Conservation (phyloP, 176 grass and related monocot genomes). For the Puccinellia tenuiflora region DNA sequence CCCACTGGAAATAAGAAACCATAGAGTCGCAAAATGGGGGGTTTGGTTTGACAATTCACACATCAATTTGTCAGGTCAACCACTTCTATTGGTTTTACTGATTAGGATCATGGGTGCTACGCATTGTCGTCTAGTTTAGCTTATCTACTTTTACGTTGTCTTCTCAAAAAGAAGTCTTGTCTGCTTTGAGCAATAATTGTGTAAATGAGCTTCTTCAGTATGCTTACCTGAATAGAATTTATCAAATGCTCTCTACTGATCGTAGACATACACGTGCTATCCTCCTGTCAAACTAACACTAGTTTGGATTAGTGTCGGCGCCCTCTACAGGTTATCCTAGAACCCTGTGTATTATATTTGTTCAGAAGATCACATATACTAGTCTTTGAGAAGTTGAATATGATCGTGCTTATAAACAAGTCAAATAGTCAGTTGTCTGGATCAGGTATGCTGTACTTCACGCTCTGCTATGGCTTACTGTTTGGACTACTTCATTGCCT, state of each 20-base stretch:
- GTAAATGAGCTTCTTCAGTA: slow-evolving; percentile 11
- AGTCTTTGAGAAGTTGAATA: neutral
- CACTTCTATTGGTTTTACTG: slow-evolving; percentile 24
- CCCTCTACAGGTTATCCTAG: slow-evolving; percentile 18
- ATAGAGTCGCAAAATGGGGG: neutral
- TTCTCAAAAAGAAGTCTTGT: slow-evolving; percentile 6
- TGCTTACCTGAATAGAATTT: slow-evolving; percentile 16
- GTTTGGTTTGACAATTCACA: slow-evolving; percentile 7
- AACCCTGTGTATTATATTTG: neutral
- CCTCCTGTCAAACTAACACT: slow-evolving; percentile 12
- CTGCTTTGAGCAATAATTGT: slow-evolving; percentile 16
- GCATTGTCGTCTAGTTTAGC: slow-evolving; percentile 15
- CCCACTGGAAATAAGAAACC: slow-evolving; percentile 16
- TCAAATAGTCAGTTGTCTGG: neutral
- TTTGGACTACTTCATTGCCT: slow-evolving; percentile 8
- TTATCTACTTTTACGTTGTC: slow-evolving; percentile 8
- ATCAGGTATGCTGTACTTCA: slow-evolving; percentile 3
- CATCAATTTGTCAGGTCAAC: slow-evolving; percentile 32
- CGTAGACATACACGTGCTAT: slow-evolving; percentile 10
- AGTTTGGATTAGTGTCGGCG: slow-evolving; percentile 9
- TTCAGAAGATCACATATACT: slow-evolving; percentile 17
- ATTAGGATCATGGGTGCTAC: neutral
- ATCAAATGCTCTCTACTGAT: neutral
- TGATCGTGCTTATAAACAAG: slow-evolving; percentile 1
- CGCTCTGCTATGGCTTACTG: neutral